Evolutionary conservation across 2,329 filamentous ascomycete genomes (phyloP).

Genomic region (Thelonectria blattea): DNA sequence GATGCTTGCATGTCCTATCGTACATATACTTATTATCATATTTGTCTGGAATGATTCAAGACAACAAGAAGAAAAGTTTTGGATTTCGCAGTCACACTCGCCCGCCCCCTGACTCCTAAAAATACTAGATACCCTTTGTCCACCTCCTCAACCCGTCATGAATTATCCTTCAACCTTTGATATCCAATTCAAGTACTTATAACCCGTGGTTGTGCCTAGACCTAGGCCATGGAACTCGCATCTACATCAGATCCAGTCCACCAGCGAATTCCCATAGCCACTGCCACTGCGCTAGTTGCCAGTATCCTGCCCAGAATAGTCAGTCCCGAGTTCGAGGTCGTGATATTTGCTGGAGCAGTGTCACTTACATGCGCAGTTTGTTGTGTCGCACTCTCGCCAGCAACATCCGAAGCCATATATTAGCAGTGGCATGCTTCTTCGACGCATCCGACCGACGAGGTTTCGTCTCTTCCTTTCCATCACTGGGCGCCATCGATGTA

Average conservation of each 20-base stretch:
- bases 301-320: conserved; percentile 28
- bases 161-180: neutral
- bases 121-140: too few relatives aligned
- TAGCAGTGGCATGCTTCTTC: neutral
- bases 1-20: too few relatives aligned
- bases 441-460: neutral
- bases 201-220: neutral
- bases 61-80: too few relatives aligned
- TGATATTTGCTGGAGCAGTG: neutral
- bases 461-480: neutral
- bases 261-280: conserved; percentile 37
- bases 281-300: conserved; percentile 33
- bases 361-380: conserved; percentile 30
- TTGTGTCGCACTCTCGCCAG: conserved; percentile 1
- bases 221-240: neutral
- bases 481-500: too few relatives aligned
- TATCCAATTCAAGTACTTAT: conserved; percentile 14
- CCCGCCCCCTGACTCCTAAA: neutral
- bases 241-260: conserved; percentile 30
- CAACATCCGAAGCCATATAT: neutral
- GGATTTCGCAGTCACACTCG: too few relatives aligned
- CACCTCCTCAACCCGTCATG: too few relatives aligned
- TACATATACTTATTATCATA: too few relatives aligned
- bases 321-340: conserved; percentile 1
- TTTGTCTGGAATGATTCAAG: too few relatives aligned